Evolutionary conservation across 345 rosid species (phyloP).

Genomic region (Sisymbrium irio): DNA sequence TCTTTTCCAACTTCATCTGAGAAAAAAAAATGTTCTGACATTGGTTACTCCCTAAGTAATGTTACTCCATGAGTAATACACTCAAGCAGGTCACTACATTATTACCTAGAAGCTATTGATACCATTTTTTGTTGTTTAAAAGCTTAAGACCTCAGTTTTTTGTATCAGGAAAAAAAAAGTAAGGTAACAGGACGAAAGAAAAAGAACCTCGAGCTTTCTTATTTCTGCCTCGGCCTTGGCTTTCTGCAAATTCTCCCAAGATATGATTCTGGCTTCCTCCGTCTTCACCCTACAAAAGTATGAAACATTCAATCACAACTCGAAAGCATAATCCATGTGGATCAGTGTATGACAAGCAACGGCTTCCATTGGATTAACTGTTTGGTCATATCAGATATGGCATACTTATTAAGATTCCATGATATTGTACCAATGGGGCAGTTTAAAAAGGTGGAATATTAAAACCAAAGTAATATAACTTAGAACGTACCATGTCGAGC

Average conservation of each 20-base stretch:
- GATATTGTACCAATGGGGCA: background rate
- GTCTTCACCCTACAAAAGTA: constrained; percentile 55
- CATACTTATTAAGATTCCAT: background rate
- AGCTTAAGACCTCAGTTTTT: background rate
- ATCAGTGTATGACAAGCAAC: background rate
- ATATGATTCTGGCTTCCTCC: constrained; percentile 85
- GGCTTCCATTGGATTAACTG: background rate
- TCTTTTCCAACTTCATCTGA: constrained; percentile 98
- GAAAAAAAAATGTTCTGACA: constrained; percentile 13
- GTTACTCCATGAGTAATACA: constrained; percentile 8
- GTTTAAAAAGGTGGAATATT: background rate
- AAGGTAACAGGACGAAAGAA: constrained; percentile 21
- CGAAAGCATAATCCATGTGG: background rate
- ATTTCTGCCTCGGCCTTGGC: constrained; percentile 97
- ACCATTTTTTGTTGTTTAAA: background rate
- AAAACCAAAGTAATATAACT: too few species aligned
- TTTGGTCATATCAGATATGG: background rate
- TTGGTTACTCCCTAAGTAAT: constrained; percentile 6
- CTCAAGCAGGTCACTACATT: background rate
- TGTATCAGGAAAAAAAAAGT: background rate
- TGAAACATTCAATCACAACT: constrained; percentile 5
- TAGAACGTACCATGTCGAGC: constrained; percentile 64
- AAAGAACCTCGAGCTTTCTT: constrained; percentile 82
- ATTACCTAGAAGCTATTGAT: background rate
- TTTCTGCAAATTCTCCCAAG: constrained; percentile 98